Conservation (phyloP, 2,329 filamentous ascomycete species). For the Claviceps pazoutovae region DNA sequence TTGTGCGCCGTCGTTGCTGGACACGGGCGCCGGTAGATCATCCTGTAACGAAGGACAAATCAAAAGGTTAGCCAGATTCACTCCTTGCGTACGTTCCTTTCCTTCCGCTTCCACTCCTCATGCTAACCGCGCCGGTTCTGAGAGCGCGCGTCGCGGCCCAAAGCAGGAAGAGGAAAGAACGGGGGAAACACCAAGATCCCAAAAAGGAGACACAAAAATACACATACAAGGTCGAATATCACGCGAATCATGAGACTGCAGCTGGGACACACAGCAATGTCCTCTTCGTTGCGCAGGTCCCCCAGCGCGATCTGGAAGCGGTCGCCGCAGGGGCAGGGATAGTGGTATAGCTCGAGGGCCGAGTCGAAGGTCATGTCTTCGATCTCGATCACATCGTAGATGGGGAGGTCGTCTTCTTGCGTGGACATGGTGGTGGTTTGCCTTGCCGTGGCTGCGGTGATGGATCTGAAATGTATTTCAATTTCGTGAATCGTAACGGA, state of each 20-base stretch:
- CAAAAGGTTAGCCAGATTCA: background rate
- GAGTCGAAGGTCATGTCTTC: constrained; percentile 93
- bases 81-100: background rate
- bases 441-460: background rate
- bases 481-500: too few relatives aligned
- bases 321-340: constrained; percentile 94
- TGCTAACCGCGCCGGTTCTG: too few relatives aligned
- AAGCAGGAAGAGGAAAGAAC: background rate
- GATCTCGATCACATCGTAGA: constrained; percentile 97
- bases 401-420: constrained; percentile 39
- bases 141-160: background rate
- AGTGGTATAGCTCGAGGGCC: constrained; percentile 76
- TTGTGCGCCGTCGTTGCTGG: constrained; percentile 18
- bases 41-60: constrained; percentile 18
- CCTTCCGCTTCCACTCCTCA: too few relatives aligned
- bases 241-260: constrained; percentile 95
- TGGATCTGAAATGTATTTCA: too few relatives aligned
- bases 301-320: constrained; percentile 80
- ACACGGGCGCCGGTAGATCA: constrained; percentile 27
- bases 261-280: constrained; percentile 94
- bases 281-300: constrained; percentile 76
- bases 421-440: constrained; percentile 36
- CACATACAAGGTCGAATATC: constrained; percentile 69
- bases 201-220: background rate
- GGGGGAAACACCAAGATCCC: too few relatives aligned